Conservation (phyloP, 306 rosid genomes). For the Oemleria cerasiformis region DNA sequence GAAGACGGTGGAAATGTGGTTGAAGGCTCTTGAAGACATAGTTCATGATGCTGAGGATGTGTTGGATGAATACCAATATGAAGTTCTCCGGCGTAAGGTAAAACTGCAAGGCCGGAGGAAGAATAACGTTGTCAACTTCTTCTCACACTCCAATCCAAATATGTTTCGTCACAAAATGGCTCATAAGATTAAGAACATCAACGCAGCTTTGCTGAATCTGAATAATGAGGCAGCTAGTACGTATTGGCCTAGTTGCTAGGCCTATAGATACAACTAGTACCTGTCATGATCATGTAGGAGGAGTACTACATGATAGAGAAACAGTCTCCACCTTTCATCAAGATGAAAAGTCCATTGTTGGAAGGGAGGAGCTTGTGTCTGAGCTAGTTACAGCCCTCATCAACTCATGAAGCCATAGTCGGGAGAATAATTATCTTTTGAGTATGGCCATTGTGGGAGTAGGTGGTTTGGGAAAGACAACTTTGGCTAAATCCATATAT, state of each 20-base stretch:
- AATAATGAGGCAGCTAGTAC: background rate
- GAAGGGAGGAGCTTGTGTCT: background rate
- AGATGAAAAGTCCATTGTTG: background rate
- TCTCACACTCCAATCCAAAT: background rate
- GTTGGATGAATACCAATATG: conserved; percentile 8
- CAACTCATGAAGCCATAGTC: background rate
- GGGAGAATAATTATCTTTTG: background rate
- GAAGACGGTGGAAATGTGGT: background rate
- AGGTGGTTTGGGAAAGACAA: conserved; percentile 28
- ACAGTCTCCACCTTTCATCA: background rate
- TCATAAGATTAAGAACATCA: background rate
- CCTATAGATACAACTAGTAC: background rate
- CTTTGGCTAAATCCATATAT: conserved; percentile 1
- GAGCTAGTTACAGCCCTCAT: background rate
- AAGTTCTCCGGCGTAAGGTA: conserved; percentile 6
- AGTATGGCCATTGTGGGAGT: conserved; percentile 20
- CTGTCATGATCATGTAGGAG: background rate
- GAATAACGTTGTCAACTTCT: conserved; percentile 6
- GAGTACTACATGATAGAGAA: background rate
- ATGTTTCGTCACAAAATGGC: conserved; percentile 11
- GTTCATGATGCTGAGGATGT: background rate
- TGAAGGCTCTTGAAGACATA: conserved; percentile 6
- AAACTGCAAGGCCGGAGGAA: background rate
- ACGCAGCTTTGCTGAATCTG: background rate
- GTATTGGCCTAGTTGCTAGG: conserved; percentile 12